Evolutionary conservation across 2,329 filamentous ascomycete genomes (phyloP).

Genomic region (Colletotrichum paranaense): DNA sequence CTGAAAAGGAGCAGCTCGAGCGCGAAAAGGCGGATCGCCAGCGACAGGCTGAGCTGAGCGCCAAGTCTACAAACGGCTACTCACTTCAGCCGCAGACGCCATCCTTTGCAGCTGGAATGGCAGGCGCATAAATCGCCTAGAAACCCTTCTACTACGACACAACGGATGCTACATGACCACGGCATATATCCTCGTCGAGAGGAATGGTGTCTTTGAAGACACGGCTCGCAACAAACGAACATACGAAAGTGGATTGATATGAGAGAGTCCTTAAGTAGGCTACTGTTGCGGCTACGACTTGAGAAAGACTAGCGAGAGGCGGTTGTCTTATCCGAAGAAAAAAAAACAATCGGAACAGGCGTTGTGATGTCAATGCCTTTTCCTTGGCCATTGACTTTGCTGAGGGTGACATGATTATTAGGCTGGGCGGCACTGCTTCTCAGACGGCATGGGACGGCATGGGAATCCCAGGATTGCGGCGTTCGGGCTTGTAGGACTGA

Average conservation of each 20-base stretch:
- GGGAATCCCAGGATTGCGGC: conserved; percentile 26
- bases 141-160: neutral
- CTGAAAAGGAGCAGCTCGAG: conserved; percentile 84
- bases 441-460: conserved; percentile 20
- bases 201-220: neutral
- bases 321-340: neutral
- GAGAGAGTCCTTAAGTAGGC: neutral
- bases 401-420: conserved; percentile 17
- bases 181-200: neutral
- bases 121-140: conserved; percentile 26
- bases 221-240: neutral
- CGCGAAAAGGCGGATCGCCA: conserved; percentile 84
- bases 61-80: conserved; percentile 51
- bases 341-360: conserved; percentile 6
- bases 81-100: conserved; percentile 46
- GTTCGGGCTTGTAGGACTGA: conserved; percentile 29
- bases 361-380: conserved; percentile 25
- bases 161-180: neutral
- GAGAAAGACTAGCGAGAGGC: neutral
- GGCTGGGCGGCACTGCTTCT: conserved; percentile 20
- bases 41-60: conserved; percentile 52
- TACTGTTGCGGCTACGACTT: conserved; percentile 4
- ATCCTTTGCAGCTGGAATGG: conserved; percentile 37
- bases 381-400: conserved; percentile 23
- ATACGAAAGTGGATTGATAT: neutral